Evolutionary conservation across 805 yeast genomes (phyloP).

Genomic region (Candida argentea): DNA sequence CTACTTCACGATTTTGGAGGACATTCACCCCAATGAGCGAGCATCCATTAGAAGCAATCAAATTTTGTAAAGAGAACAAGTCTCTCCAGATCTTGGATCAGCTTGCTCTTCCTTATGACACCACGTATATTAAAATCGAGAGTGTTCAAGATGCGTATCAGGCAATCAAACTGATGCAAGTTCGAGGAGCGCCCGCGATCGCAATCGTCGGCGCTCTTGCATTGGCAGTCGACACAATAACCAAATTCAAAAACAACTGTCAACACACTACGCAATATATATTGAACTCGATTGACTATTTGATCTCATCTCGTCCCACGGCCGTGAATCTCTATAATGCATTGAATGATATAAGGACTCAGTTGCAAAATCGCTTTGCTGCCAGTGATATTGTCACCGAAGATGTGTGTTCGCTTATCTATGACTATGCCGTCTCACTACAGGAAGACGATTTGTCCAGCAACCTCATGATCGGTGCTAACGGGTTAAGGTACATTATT

Average conservation of each 20-base stretch:
- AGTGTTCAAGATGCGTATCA: slow-evolving; percentile 67
- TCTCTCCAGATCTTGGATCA: slow-evolving; percentile 68
- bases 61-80: slow-evolving; percentile 38
- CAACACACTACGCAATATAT: too few relatives aligned
- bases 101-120: slow-evolving; percentile 67
- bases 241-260: too few relatives aligned
- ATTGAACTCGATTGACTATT: slow-evolving; percentile 43
- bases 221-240: slow-evolving; percentile 56
- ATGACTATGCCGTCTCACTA: slow-evolving; percentile 40
- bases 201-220: slow-evolving; percentile 90
- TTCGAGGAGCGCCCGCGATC: slow-evolving; percentile 97
- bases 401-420: slow-evolving; percentile 21
- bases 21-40: too few relatives aligned
- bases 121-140: slow-evolving; percentile 53
- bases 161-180: slow-evolving; percentile 87
- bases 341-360: slow-evolving; percentile 36
- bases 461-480: slow-evolving; percentile 66
- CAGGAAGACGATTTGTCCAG: slow-evolving; percentile 71
- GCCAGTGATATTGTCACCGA: slow-evolving; percentile 12
- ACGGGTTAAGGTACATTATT: slow-evolving; percentile 65
- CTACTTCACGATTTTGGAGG: too few relatives aligned
- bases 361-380: slow-evolving; percentile 11
- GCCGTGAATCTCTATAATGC: slow-evolving; percentile 90
- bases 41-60: slow-evolving; percentile 52
- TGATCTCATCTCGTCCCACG: slow-evolving; percentile 81